Evolutionary conservation across 169 alveolate species (phyloP).

Genomic region (Perkinsus olseni): DNA sequence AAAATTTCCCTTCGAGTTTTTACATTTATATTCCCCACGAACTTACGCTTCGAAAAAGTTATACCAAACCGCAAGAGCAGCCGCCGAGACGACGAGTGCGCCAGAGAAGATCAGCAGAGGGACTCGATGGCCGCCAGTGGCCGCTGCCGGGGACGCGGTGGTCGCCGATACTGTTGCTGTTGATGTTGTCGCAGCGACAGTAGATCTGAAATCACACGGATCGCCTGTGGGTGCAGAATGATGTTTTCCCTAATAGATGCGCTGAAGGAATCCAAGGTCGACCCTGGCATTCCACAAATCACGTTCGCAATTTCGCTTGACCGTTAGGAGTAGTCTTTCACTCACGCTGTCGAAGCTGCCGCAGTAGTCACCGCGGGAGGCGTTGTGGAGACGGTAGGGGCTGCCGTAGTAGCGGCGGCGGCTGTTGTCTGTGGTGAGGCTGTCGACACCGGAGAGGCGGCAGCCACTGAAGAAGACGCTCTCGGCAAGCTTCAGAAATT

Average conservation of each 20-base stretch:
- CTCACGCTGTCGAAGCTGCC: too few species aligned
- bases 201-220: not conserved
- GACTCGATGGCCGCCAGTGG: not conserved
- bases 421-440: too few species aligned
- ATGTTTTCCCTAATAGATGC: not conserved
- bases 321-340: too few species aligned
- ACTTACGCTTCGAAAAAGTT: not conserved
- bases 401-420: too few species aligned
- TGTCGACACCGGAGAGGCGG: too few species aligned
- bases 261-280: not conserved
- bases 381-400: too few species aligned
- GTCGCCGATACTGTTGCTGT: not conserved
- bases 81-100: not conserved
- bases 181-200: not conserved
- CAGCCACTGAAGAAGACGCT: too few species aligned
- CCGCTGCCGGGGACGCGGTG: not conserved
- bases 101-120: not conserved
- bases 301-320: too few species aligned
- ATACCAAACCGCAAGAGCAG: not conserved
- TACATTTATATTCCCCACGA: not conserved
- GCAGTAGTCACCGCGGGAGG: too few species aligned
- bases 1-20: not conserved
- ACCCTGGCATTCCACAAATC: too few species aligned
- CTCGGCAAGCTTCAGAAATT: too few species aligned
- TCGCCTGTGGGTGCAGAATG: not conserved